Percentiles rank a stretch among this genome's conserved stretches.
These are phyloP conservation scores for Aristolochia contorta DNA, from an alignment of 164 flowering plant species.

Conservation along the genomic window DNA sequence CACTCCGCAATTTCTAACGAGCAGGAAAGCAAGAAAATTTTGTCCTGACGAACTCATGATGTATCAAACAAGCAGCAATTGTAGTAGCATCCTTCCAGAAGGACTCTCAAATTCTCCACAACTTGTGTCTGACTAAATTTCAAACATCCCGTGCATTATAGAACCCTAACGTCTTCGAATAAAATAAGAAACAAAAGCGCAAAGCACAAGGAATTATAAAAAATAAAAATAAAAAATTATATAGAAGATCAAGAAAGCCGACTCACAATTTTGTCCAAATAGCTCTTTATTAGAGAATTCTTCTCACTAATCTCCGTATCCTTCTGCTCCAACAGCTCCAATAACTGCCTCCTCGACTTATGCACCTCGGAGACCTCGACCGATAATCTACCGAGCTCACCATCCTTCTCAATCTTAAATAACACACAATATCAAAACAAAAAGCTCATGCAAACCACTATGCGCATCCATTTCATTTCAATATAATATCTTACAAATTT, in stretches of 20 bases:
- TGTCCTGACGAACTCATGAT: no score
- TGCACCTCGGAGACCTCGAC: conserved; percentile 55
- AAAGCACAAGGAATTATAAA: no score
- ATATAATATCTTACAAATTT: conserved; percentile 27
- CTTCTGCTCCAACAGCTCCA: conserved; percentile 69
- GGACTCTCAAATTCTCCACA: no score
- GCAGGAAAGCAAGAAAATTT: no score
- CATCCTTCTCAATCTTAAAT: conserved; percentile 65
- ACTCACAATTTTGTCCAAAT: conserved; percentile 80
- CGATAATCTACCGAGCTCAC: conserved; percentile 59
- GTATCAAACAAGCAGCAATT: no score
- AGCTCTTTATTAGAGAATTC: conserved; percentile 56
- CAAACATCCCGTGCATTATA: no score
- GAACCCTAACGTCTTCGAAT: no score
- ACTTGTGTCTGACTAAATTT: no score
- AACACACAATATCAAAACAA: background rate
- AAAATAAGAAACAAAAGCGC: no score
- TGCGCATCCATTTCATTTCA: background rate
- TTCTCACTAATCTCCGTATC: conserved; percentile 73
- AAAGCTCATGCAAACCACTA: background rate
- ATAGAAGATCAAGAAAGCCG: background rate
- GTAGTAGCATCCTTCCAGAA: no score
- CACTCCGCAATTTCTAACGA: no score
- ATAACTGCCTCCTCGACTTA: conserved; percentile 68
- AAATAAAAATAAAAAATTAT: no score